phyloP scores from a whole-genome alignment of 345 rosid genomes.

The Bruguiera parviflora region DNA sequence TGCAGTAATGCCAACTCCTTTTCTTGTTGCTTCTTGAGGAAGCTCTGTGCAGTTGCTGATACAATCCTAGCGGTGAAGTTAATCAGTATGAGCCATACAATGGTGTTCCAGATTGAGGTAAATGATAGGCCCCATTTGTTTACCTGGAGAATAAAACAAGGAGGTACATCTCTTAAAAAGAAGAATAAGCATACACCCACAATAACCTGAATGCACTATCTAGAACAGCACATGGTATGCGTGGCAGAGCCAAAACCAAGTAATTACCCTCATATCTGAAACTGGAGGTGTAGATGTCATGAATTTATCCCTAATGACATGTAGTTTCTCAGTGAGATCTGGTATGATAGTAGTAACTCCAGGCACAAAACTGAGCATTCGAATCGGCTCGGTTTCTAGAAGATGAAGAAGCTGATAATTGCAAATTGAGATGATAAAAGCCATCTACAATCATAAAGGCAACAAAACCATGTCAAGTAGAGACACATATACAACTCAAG shows the following conservation, averaged over 20 bases:
- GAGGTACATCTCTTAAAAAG: not conserved
- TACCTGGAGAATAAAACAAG: conserved; percentile 36
- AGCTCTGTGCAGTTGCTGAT: conserved; percentile 71
- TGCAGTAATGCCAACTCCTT: too few species aligned
- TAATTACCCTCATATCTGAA: conserved; percentile 25
- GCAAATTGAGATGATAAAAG: conserved; percentile 86
- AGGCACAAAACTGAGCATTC: conserved; percentile 76
- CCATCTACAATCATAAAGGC: conserved; percentile 48
- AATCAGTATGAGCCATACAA: conserved; percentile 97
- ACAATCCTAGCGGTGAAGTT: conserved; percentile 79
- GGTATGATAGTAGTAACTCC: conserved; percentile 64
- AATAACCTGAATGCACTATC: not conserved
- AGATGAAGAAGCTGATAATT: conserved; percentile 91
- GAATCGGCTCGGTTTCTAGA: conserved; percentile 88
- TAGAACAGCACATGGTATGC: too few species aligned
- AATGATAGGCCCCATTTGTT: conserved; percentile 82
- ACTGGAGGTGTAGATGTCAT: conserved; percentile 50
- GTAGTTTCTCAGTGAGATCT: conserved; percentile 53
- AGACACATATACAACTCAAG: not conserved
- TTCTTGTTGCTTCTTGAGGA: conserved; percentile 73
- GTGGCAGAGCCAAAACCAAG: not conserved
- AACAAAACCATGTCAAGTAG: conserved; percentile 5
- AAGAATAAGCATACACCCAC: too few species aligned
- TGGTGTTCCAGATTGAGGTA: conserved; percentile 73
- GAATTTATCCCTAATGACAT: conserved; percentile 58